Base-by-base conservation (phyloP, 2,329 filamentous ascomycete species). In the Zymoseptoria ardabiliae region DNA sequence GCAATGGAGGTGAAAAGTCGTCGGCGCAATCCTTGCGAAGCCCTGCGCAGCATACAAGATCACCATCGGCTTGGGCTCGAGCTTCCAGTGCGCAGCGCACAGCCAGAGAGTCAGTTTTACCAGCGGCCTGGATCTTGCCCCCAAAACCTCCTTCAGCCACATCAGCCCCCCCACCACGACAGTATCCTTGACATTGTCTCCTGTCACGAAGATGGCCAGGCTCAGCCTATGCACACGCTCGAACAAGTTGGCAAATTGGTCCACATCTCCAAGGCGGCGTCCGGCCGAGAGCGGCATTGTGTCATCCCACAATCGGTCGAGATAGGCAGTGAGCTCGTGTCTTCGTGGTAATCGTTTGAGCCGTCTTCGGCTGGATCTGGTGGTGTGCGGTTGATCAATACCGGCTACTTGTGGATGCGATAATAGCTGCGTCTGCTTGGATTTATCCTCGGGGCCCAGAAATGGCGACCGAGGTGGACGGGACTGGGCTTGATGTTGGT, bases 11-110 rank as follows among this genome's bases (percentile, higher is more conserved):
- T 57, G 41, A 23, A 62, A 62, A 3, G 23, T 54, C 19, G 58
- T 56, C 4, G 23, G 53, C 10, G 22, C 41, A 21, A 60, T 19
- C 7, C 53, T 51, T 28, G 55, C 55, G 48, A 62, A 56, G 11
- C 60, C 60, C 45, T 62, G 60, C 8, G 58, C 60, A 9, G 55
- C 58, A 28, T 62, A 62, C 21, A 62, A 13, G 5, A 60, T 25
- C 6, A 58, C 60, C 3, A 50, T 58, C 3, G 50, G 60, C 50
- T 50, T 56, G 25, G 35, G 35, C 6, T 52, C 54, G 45, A 55
- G 7, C 22, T 54, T 55, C 41, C 30, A 35, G 22, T 23, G 28
- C 23, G 50, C 50, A 6, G 57, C 57, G 41, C 57, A 55, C 21
- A 58, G 51, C 25, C 50, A 49, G 28, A 58, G 22, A 17, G 57